phyloP scores from a whole-genome alignment of 306 rosid species.

The Vigna radiata region DNA sequence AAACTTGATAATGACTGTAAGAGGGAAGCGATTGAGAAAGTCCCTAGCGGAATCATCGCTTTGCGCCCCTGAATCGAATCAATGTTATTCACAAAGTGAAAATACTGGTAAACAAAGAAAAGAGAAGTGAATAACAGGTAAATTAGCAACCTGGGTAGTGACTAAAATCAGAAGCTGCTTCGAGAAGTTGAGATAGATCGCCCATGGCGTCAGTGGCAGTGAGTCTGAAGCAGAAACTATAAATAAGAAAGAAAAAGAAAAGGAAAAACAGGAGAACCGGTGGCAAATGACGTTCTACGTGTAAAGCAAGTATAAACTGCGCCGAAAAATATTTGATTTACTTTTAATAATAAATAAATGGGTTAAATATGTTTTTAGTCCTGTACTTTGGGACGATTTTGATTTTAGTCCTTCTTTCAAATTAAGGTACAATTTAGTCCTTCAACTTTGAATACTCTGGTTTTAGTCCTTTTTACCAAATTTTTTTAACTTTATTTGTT shows the following conservation, averaged over 20 bases:
- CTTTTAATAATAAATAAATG: too few relatives aligned
- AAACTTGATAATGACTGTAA: conserved; percentile 71
- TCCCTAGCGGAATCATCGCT: conserved; percentile 68
- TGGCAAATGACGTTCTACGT: conserved; percentile 48
- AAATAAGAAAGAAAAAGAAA: neutral
- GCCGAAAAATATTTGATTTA: too few relatives aligned
- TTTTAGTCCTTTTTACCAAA: too few relatives aligned
- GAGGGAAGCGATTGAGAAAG: conserved; percentile 83
- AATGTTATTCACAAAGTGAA: neutral
- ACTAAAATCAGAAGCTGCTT: conserved; percentile 77
- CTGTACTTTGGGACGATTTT: too few relatives aligned
- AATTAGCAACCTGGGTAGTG: conserved; percentile 61
- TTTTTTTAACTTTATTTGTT: too few relatives aligned
- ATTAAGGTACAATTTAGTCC: too few relatives aligned
- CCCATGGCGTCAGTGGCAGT: conserved; percentile 43
- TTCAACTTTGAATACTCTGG: too few relatives aligned
- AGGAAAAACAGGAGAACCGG: neutral
- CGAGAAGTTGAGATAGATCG: conserved; percentile 68
- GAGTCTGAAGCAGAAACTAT: neutral
- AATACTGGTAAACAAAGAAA: neutral
- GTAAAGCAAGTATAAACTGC: conserved; percentile 20
- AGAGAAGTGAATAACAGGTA: neutral
- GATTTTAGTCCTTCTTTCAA: too few relatives aligned
- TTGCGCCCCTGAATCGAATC: conserved; percentile 63
- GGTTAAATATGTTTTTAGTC: too few relatives aligned